Evolutionary conservation across 495 filamentous ascomycete species (phyloP), one percentile per base, ranked within the genome.

Genomic region (Amphirosellinia nigrospora): DNA sequence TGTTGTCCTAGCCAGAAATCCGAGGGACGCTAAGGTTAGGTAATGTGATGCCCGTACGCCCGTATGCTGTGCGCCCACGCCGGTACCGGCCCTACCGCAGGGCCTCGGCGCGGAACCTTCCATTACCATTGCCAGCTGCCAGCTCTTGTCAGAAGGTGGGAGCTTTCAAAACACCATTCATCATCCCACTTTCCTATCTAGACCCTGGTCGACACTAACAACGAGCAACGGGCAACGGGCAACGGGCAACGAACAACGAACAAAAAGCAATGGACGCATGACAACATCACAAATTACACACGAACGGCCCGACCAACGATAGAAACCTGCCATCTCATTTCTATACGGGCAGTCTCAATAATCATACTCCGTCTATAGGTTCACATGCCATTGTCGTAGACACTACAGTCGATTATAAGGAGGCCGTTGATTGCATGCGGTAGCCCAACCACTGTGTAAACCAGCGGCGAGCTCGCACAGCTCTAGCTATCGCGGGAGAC

Each of bases 41-140:
- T 43, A 43, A 52, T 15, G 48, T n/a, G n/a, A n/a, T n/a, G n/a
- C n/a, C n/a, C n/a, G n/a, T n/a, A n/a, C n/a, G n/a, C 9, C 48
- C 21, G 10, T 2, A 11, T 15, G 48, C 3, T 6, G 21, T 11
- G 21, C 26, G 26, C 50, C 26, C 30, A 58, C 30, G 55, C 55
- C 55, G 55, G 6, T 58, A 58, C 55, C 55, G 55, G 55, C 23
- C 16, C 36, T 39, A 39, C 36, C 28, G n/a, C 6, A 16, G n/a
- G n/a, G n/a, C n/a, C n/a, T n/a, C n/a, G n/a, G n/a, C n/a, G n/a
- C n/a, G n/a, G n/a, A n/a, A n/a, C n/a, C n/a, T n/a, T n/a, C n/a
- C n/a, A n/a, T 8, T n/a, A 34, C 28, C 55, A 36, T 10, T 36
- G 55, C 55, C 55, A 58, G 55, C 55, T 58, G 55, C 32, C 55